Conservation (phyloP, 169 alveolate species). For the Theileria parva region DNA sequence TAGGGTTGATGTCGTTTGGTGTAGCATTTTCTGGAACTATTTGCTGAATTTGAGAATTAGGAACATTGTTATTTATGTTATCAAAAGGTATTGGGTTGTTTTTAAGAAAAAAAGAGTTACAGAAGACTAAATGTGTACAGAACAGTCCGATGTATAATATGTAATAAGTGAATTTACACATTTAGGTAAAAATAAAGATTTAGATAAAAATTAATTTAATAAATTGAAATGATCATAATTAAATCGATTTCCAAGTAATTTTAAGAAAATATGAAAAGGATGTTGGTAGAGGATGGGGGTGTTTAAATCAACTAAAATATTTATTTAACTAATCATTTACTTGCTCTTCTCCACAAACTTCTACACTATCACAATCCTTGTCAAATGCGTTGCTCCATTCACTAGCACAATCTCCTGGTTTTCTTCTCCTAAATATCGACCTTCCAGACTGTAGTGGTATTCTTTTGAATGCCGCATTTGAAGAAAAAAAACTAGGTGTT, state of each 20-base stretch:
- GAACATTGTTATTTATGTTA: neutral
- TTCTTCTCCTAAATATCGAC: slow-evolving; percentile 72
- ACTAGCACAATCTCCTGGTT: slow-evolving; percentile 75
- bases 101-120: slow-evolving; percentile 10
- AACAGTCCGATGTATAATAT: neutral
- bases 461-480: slow-evolving; percentile 52
- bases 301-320: neutral
- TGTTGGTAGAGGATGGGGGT: neutral
- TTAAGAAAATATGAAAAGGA: neutral
- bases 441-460: slow-evolving; percentile 46
- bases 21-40: neutral
- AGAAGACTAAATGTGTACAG: neutral
- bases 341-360: neutral
- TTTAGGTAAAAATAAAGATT: neutral
- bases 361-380: slow-evolving; percentile 31
- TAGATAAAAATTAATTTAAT: neutral
- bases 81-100: slow-evolving; percentile 13
- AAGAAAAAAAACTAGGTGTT: slow-evolving; percentile 57
- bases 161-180: slow-evolving; percentile 14
- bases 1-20: neutral
- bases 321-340: slow-evolving; percentile 4
- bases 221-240: neutral
- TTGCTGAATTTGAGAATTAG: slow-evolving; percentile 5
- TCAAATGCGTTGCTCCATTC: slow-evolving; percentile 85
- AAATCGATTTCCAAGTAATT: neutral